phyloP scores from a whole-genome alignment of 306 rosid species.

The Ochetophila trinervis region DNA sequence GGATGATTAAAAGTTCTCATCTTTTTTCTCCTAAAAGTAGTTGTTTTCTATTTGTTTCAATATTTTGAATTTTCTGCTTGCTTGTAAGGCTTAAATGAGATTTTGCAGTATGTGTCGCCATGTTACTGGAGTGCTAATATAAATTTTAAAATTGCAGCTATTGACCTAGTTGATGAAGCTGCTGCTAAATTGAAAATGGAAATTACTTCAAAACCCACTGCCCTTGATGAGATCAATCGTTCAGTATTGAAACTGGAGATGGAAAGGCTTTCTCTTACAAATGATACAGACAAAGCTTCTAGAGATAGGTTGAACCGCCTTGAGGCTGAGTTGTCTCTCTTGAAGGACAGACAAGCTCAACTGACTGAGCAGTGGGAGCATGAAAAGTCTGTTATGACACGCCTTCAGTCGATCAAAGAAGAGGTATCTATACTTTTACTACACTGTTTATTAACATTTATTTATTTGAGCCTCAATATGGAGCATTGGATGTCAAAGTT shows the following conservation, averaged over 20 bases:
- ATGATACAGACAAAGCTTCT: slow-evolving; percentile 92
- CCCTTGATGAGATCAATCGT: slow-evolving; percentile 93
- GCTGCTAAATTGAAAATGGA: slow-evolving; percentile 99
- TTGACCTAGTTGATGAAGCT: slow-evolving; percentile 97
- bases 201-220: slow-evolving; percentile 94
- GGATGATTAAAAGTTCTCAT: too few species aligned
- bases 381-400: slow-evolving; percentile 93
- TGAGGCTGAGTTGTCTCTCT: slow-evolving; percentile 77
- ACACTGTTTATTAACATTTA: slow-evolving; percentile 8
- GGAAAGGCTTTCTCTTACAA: slow-evolving; percentile 91
- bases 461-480: too few species aligned
- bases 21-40: too few species aligned
- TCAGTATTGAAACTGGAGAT: slow-evolving; percentile 91
- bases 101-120: not conserved
- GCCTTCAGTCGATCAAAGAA: slow-evolving; percentile 93
- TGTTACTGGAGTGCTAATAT: slow-evolving; percentile 21
- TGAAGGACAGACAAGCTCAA: slow-evolving; percentile 79
- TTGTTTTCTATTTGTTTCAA: too few species aligned
- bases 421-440: slow-evolving; percentile 51
- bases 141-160: slow-evolving; percentile 55
- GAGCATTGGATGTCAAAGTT: too few species aligned
- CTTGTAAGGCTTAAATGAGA: too few species aligned
- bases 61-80: not conserved
- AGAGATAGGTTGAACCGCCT: slow-evolving; percentile 82
- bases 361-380: slow-evolving; percentile 93